Conservation (phyloP, 2,329 filamentous ascomycete genomes). For the Boeremia exigua region DNA sequence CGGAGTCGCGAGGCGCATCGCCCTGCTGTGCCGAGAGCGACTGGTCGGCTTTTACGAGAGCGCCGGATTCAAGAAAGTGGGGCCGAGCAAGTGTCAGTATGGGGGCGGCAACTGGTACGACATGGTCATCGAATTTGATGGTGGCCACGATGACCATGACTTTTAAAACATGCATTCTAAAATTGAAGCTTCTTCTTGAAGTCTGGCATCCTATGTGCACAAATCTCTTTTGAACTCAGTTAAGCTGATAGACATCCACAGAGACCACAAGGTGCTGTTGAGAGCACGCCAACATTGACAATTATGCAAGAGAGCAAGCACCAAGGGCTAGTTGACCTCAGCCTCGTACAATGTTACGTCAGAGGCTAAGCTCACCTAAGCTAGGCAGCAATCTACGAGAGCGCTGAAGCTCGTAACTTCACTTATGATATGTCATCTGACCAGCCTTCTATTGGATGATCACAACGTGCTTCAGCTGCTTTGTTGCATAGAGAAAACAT, state of each 20-base stretch:
- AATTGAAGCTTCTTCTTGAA: background rate
- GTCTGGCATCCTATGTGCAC: background rate
- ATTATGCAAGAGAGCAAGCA: too few relatives aligned
- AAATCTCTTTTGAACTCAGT: background rate
- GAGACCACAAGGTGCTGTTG: too few relatives aligned
- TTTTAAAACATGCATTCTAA: background rate
- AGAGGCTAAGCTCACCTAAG: too few relatives aligned
- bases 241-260: background rate
- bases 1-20: constrained; percentile 72
- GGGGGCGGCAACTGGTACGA: constrained; percentile 83
- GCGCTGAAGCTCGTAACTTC: too few relatives aligned
- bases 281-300: too few relatives aligned
- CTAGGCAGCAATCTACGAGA: too few relatives aligned
- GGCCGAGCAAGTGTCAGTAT: constrained; percentile 72
- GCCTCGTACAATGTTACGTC: too few relatives aligned
- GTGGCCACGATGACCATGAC: constrained; percentile 21
- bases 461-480: too few relatives aligned
- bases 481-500: too few relatives aligned
- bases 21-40: constrained; percentile 77
- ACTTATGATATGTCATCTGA: too few relatives aligned
- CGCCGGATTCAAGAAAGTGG: constrained; percentile 73
- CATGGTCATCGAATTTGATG: constrained; percentile 64
- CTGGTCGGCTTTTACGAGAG: constrained; percentile 76
- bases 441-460: too few relatives aligned
- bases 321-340: too few relatives aligned